These are phyloP conservation scores for Lipomyces spencermartinsiae DNA, from an alignment of 805 yeast genomes.

Conservation along the genomic window DNA sequence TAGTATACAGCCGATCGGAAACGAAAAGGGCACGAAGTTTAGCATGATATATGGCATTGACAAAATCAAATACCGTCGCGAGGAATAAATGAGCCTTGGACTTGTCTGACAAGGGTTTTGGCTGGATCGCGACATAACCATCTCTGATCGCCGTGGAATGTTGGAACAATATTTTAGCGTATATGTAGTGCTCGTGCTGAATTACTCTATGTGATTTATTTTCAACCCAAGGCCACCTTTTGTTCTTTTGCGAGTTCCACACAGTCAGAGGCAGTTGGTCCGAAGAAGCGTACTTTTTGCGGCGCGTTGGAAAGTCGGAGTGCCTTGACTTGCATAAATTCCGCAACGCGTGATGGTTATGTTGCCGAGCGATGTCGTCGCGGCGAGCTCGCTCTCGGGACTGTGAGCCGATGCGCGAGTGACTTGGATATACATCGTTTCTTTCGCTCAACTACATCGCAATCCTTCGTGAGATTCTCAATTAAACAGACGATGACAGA, in stretches of 20 bases:
- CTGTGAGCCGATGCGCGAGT: neutral
- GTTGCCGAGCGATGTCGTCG: neutral
- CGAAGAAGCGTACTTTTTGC: too few species aligned
- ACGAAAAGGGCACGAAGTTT: too few species aligned
- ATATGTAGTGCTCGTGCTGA: neutral
- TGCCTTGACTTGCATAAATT: neutral
- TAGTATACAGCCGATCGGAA: too few species aligned
- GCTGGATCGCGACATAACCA: neutral
- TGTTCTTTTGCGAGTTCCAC: neutral
- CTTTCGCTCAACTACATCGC: neutral
- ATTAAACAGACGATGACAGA: slow-evolving; percentile 19
- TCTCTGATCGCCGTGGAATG: neutral
- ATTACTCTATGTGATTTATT: neutral
- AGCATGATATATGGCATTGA: too few species aligned
- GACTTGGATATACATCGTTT: neutral
- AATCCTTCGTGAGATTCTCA: neutral
- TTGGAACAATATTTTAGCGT: neutral
- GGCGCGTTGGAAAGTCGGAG: too few species aligned
- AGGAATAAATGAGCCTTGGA: too few species aligned
- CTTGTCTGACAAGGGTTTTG: too few species aligned
- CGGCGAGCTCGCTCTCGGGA: neutral
- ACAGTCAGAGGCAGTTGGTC: neutral
- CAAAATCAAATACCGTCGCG: too few species aligned
- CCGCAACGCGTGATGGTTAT: neutral
- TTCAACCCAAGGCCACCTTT: neutral